Evolutionary conservation across 2,329 filamentous ascomycete genomes (phyloP), one percentile per base, ranked within the genome.

Genomic region (Penicillium sp.): DNA sequence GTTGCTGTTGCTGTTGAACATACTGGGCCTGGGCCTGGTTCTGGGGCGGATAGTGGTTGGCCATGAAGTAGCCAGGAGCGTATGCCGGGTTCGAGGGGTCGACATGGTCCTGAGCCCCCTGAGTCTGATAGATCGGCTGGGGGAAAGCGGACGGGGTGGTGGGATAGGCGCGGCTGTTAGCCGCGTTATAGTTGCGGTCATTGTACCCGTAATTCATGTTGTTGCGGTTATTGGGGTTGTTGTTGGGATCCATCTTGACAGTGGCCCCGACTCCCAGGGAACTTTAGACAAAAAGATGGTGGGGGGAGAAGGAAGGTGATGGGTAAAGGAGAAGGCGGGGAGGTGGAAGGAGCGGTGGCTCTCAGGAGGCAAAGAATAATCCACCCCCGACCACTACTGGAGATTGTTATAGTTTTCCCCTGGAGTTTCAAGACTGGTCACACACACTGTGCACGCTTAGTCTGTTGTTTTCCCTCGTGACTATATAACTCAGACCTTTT

Each of bases 61-160:
- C 85, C 71, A 82, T 75, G 71, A 89, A 90, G 74, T 90, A 90
- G 55, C 76, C 78, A 54, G 76, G 76, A 56, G 69, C 70, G 54
- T 76, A 76, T 44, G 68, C 69, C 46, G 71, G 74, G 65, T 76
- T 77, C 54, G 76, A 76, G 52, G 76, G 72, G 61, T 84, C 84
- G 60, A 84, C 80, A 68, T 88, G 85, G 65, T 87, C 84, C 73
- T 86, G 83, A 47, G 82, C 82, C 53, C 80, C 78, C 66, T 83
- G 80, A 68, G 82, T 82, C 50, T 83, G 82, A 69, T 86, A 87
- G 73, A 96, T 90, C 59, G 93, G 93, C 78, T 98, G 93, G 13
- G 93, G 93, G 72, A 98, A 98, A 57, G 93, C 96, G 64, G 93
- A 97, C 52, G 93, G 93, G 10, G 93, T 97, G 52, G 93, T 92